These are phyloP conservation scores for Scedosporium boydii DNA, from an alignment of 2,329 filamentous ascomycete species.

Conservation along the genomic window DNA sequence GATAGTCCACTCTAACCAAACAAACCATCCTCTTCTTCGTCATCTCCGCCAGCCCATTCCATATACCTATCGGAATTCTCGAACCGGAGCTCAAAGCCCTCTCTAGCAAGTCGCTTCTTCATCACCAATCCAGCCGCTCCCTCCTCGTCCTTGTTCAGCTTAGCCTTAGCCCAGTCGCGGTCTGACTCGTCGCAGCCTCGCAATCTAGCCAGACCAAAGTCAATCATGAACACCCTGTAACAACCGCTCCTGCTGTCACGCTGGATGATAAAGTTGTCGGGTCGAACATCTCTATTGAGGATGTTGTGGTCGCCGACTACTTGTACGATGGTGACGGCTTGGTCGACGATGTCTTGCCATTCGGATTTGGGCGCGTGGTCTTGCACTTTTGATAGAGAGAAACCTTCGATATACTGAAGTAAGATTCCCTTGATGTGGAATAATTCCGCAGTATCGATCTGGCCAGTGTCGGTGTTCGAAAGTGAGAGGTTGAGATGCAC, in stretches of 20 bases:
- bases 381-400: constrained; percentile 7
- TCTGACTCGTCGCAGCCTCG: constrained; percentile 13
- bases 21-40: constrained; percentile 5
- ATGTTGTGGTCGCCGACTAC: constrained; percentile 15
- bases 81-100: constrained; percentile 1
- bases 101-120: not conserved
- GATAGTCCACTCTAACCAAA: not conserved
- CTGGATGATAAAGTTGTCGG: constrained; percentile 15
- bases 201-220: constrained; percentile 15
- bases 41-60: not conserved
- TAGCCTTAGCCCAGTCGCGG: constrained; percentile 12
- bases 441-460: constrained; percentile 2
- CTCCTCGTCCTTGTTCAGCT: constrained; percentile 14
- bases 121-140: not conserved
- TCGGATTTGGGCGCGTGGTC: constrained; percentile 2
- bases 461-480: not conserved
- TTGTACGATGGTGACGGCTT: constrained; percentile 11
- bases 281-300: constrained; percentile 15
- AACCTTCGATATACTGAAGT: constrained; percentile 13
- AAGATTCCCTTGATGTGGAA: constrained; percentile 12
- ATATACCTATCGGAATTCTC: not conserved
- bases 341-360: constrained; percentile 14
- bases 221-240: constrained; percentile 16
- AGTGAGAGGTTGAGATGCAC: constrained; percentile 8
- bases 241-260: not conserved